A percentile compares a stretch with the other conserved stretches of the same genome.
phyloP scores from a whole-genome alignment of 495 filamentous ascomycete species.

The Barbatosphaeria neglecta region DNA sequence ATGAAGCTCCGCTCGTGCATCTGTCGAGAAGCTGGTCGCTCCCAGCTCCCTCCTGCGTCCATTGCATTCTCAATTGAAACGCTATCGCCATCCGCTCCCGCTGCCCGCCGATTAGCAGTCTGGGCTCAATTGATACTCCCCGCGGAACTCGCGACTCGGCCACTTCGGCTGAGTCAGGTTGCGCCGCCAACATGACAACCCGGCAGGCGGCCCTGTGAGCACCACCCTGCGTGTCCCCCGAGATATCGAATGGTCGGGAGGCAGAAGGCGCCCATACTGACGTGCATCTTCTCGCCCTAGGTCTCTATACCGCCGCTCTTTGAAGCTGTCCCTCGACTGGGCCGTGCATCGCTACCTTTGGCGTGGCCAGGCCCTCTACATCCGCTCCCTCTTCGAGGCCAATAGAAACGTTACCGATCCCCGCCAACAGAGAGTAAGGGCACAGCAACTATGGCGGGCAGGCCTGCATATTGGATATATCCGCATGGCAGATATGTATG shows the following conservation, averaged over 20 bases:
- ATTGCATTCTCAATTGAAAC: neutral
- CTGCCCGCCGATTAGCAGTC: neutral
- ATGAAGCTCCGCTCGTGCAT: neutral
- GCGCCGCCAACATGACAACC: conserved; percentile 29
- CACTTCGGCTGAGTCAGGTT: no score
- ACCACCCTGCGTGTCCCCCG: neutral
- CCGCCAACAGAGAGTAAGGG: conserved; percentile 72
- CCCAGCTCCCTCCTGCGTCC: neutral
- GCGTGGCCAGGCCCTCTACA: conserved; percentile 91
- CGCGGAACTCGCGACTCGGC: no score
- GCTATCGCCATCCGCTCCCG: neutral
- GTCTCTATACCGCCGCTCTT: conserved; percentile 80
- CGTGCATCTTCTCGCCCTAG: conserved; percentile 36
- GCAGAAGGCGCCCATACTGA: neutral
- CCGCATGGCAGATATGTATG: no score
- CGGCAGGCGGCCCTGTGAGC: conserved; percentile 34
- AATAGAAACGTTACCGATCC: conserved; percentile 81
- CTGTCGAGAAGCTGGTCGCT: neutral
- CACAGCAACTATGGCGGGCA: neutral
- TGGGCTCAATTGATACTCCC: neutral
- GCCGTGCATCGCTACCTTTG: conserved; percentile 79
- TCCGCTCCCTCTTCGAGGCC: conserved; percentile 88
- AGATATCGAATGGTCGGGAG: no score
- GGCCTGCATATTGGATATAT: no score
- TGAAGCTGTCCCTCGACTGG: conserved; percentile 94